Conservation (phyloP, 345 rosid species). For the Salix purpurea region DNA sequence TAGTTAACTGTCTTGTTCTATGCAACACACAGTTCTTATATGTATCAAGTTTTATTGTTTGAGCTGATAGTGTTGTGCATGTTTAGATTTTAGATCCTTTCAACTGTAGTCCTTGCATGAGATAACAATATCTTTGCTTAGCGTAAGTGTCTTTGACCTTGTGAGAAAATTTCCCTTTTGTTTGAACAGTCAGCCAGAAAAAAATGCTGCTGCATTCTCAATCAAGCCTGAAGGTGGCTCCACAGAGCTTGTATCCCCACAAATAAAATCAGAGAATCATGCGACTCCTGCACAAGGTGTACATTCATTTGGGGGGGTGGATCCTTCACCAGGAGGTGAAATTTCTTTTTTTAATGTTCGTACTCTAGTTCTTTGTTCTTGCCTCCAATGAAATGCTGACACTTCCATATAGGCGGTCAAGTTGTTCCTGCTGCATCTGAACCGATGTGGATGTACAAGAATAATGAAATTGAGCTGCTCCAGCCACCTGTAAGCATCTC, state of each 20-base stretch:
- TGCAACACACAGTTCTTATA: too few species aligned
- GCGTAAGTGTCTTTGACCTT: not conserved
- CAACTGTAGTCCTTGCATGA: not conserved
- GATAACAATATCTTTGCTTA: not conserved
- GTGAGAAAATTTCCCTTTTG: conserved; percentile 16
- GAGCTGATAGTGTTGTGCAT: not conserved
- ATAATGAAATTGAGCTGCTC: conserved; percentile 33
- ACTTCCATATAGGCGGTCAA: conserved; percentile 31
- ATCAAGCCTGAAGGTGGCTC: conserved; percentile 55
- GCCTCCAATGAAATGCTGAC: conserved; percentile 13
- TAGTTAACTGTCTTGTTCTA: too few species aligned
- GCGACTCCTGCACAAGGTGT: conserved; percentile 37
- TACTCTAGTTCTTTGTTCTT: not conserved
- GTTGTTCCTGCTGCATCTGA: conserved; percentile 33
- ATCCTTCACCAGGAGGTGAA: conserved; percentile 57
- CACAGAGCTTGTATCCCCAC: conserved; percentile 68
- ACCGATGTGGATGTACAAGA: conserved; percentile 36
- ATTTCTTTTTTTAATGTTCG: not conserved
- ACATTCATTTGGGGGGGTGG: conserved; percentile 36
- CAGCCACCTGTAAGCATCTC: conserved; percentile 56
- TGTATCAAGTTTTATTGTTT: not conserved
- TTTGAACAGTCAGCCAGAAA: conserved; percentile 52
- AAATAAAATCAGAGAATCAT: conserved; percentile 47
- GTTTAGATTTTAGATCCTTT: not conserved
- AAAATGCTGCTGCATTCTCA: conserved; percentile 37